Conservation (phyloP, 345 rosid species). For the Pistacia vera region DNA sequence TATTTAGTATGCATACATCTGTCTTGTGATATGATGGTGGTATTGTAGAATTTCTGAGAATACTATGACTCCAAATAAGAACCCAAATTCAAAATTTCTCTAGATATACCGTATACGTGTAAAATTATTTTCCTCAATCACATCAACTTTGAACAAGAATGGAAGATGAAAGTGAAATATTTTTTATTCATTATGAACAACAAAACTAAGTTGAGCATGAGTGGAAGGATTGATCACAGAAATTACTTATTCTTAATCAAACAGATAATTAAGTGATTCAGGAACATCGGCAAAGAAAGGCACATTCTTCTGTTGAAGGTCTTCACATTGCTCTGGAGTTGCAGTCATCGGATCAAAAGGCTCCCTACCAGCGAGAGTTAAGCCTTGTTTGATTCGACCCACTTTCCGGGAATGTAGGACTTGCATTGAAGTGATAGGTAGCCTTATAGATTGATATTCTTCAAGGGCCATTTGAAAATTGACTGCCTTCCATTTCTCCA, state of each 20-base stretch:
- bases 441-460: conserved; percentile 61
- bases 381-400: conserved; percentile 69
- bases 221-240: too few species aligned
- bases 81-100: too few species aligned
- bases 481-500: conserved; percentile 44
- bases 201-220: too few species aligned
- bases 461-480: conserved; percentile 51
- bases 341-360: conserved; percentile 39
- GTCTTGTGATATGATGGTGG: too few species aligned
- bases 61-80: too few species aligned
- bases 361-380: conserved; percentile 31
- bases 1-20: too few species aligned
- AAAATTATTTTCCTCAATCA: too few species aligned
- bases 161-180: too few species aligned
- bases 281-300: conserved; percentile 53
- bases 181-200: too few species aligned
- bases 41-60: too few species aligned
- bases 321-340: conserved; percentile 32
- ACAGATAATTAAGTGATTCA: conserved; percentile 21
- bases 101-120: too few species aligned
- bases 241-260: not conserved
- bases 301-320: conserved; percentile 46
- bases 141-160: too few species aligned
- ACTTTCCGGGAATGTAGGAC: conserved; percentile 54
- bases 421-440: conserved; percentile 60